Conservation (phyloP, 768 basidiomycete species). For the Russula brevipes region DNA sequence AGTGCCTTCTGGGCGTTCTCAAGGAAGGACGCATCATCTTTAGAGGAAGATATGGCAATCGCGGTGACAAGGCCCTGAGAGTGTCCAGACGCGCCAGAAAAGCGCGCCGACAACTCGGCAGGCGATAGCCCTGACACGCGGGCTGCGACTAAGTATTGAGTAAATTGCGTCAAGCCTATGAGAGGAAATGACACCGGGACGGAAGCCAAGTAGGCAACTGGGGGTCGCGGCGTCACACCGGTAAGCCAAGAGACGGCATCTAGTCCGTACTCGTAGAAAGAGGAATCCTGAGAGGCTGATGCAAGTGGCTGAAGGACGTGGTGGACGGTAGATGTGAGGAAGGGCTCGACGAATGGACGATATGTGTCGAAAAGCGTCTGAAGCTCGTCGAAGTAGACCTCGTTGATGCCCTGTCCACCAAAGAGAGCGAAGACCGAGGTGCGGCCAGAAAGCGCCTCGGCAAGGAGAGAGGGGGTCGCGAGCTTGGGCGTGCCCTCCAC, state of each 20-base stretch:
- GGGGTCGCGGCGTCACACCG: slow-evolving; percentile 62
- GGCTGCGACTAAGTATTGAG: slow-evolving; percentile 83
- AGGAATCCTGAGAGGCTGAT: slow-evolving; percentile 49
- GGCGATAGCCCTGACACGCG: slow-evolving; percentile 72
- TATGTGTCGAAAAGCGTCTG: slow-evolving; percentile 89
- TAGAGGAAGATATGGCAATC: slow-evolving; percentile 78
- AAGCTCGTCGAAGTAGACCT: slow-evolving; percentile 96
- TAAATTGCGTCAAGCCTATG: slow-evolving; percentile 93
- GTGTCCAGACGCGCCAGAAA: slow-evolving; percentile 91
- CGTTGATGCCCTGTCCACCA: slow-evolving; percentile 97
- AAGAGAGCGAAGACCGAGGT: slow-evolving; percentile 88
- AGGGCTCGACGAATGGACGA: slow-evolving; percentile 73
- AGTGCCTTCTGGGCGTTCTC: slow-evolving; percentile 78
- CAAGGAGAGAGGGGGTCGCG: slow-evolving; percentile 63
- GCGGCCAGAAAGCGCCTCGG: slow-evolving; percentile 53
- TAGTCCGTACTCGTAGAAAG: slow-evolving; percentile 77
- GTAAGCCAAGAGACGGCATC: slow-evolving; percentile 82
- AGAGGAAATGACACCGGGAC: slow-evolving; percentile 92
- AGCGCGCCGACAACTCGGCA: slow-evolving; percentile 66
- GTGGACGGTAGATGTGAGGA: slow-evolving; percentile 58
- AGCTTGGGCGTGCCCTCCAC: slow-evolving; percentile 52
- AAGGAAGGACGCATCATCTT: slow-evolving; percentile 66
- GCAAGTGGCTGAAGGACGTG: slow-evolving; percentile 70
- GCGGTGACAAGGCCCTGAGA: slow-evolving; percentile 97
- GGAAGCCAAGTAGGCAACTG: slow-evolving; percentile 82